A percentile compares a stretch with the other conserved stretches of the same genome.
Conservation (phyloP, 768 basidiomycete species). For the Russula sp. region DNA sequence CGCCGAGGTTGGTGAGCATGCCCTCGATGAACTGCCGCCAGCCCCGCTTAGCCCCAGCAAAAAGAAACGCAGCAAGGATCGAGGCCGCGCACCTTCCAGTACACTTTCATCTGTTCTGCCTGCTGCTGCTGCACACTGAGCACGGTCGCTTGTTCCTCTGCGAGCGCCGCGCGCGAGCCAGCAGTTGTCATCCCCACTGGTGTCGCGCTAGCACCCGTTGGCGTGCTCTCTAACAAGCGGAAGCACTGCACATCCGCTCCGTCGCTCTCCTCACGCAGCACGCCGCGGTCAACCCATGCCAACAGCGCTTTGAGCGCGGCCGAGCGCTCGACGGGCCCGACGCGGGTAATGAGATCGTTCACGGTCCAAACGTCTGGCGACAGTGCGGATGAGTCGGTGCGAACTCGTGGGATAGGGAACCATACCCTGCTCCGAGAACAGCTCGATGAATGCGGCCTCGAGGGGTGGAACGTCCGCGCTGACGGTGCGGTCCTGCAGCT, state of each 20-base stretch:
- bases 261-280: slow-evolving; percentile 63
- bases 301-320: slow-evolving; percentile 66
- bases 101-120: slow-evolving; percentile 79
- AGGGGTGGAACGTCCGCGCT: slow-evolving; percentile 75
- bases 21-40: slow-evolving; percentile 69
- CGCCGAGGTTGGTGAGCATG: slow-evolving; percentile 83
- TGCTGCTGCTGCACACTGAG: slow-evolving; percentile 65
- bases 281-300: slow-evolving; percentile 80
- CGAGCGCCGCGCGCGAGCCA: slow-evolving; percentile 25
- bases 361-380: slow-evolving; percentile 62
- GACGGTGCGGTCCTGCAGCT: slow-evolving; percentile 74
- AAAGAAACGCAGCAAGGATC: background rate
- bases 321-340: slow-evolving; percentile 60
- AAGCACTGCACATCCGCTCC: slow-evolving; percentile 39
- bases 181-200: slow-evolving; percentile 4
- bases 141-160: slow-evolving; percentile 45
- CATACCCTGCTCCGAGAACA: slow-evolving; percentile 68
- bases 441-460: slow-evolving; percentile 86
- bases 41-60: background rate
- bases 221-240: slow-evolving; percentile 56
- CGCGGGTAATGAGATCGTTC: slow-evolving; percentile 55
- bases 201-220: slow-evolving; percentile 32
- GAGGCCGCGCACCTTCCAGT: slow-evolving; percentile 65
- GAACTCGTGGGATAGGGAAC: slow-evolving; percentile 11
- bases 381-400: background rate